Evolutionary conservation across 2,329 filamentous ascomycete species (phyloP).

Genomic region (Botrytis galanthina): DNA sequence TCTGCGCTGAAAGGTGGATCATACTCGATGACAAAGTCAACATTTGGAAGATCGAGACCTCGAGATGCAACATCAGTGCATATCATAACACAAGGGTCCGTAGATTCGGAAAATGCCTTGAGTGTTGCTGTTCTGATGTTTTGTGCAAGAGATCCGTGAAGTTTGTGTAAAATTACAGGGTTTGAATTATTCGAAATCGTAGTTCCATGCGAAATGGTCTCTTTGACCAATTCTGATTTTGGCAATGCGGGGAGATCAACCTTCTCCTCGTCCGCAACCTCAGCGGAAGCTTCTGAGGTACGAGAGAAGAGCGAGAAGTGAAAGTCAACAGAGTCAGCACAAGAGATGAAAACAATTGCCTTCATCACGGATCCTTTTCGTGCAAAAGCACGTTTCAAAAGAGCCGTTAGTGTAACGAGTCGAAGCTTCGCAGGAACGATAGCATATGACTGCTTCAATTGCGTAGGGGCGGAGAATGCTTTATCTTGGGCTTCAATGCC

Average conservation of each 20-base stretch:
- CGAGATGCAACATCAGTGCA: conserved; percentile 95
- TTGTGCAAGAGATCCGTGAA: conserved; percentile 90
- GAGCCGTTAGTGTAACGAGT: conserved; percentile 79
- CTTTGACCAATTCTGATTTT: conserved; percentile 44
- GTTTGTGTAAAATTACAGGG: conserved; percentile 74
- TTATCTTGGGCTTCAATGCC: conserved; percentile 47
- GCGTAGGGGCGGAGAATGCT: conserved; percentile 78
- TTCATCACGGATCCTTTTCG: conserved; percentile 93
- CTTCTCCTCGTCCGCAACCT: conserved; percentile 40
- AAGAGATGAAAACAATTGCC: conserved; percentile 93
- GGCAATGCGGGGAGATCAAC: conserved; percentile 36
- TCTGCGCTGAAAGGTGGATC: conserved; percentile 91
- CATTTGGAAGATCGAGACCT: conserved; percentile 90
- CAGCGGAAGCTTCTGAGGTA: conserved; percentile 28
- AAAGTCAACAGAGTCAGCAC: conserved; percentile 94
- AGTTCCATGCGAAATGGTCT: conserved; percentile 66
- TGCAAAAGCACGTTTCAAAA: conserved; percentile 83
- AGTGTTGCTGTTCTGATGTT: conserved; percentile 84
- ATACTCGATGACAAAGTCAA: conserved; percentile 94
- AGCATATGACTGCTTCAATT: conserved; percentile 89
- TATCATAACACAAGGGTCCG: conserved; percentile 76
- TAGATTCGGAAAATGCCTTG: conserved; percentile 70
- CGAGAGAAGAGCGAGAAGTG: conserved; percentile 78
- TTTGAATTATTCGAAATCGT: conserved; percentile 76
- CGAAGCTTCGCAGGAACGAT: conserved; percentile 87